Evolutionary conservation across 371 early-diverging fungal species (phyloP).

Genomic region (Mortierella sp.): DNA sequence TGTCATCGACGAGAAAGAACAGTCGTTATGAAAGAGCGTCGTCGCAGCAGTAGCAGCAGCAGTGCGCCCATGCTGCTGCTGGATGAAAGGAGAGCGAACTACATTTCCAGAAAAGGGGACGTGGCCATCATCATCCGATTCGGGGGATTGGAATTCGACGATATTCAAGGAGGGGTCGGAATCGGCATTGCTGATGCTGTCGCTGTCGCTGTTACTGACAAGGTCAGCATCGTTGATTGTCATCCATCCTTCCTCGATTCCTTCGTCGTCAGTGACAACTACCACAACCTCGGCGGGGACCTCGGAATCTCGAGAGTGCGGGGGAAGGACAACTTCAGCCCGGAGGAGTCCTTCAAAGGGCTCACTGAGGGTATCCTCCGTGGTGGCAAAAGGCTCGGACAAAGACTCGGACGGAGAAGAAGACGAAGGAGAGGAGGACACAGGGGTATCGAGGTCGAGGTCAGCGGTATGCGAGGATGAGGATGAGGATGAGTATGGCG

Average conservation of each 20-base stretch:
- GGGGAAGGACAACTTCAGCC: too few relatives aligned
- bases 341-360: too few relatives aligned
- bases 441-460: too few relatives aligned
- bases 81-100: not conserved
- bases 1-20: not conserved
- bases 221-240: not conserved
- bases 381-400: too few relatives aligned
- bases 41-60: not conserved
- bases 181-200: not conserved
- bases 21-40: not conserved
- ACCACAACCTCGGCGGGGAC: not conserved
- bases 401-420: too few relatives aligned
- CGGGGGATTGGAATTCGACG: slow-evolving; percentile 10
- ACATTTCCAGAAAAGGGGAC: not conserved
- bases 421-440: too few relatives aligned
- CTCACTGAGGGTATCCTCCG: too few relatives aligned
- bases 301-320: not conserved
- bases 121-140: not conserved
- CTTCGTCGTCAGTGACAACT: not conserved
- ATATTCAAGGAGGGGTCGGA: not conserved
- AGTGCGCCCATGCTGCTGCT: not conserved
- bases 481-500: not conserved
- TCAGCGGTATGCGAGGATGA: too few relatives aligned
- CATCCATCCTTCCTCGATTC: not conserved
- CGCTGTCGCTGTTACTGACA: not conserved